Base-by-base conservation (phyloP, 768 basidiomycete genomes). In the Suillus discolor region DNA sequence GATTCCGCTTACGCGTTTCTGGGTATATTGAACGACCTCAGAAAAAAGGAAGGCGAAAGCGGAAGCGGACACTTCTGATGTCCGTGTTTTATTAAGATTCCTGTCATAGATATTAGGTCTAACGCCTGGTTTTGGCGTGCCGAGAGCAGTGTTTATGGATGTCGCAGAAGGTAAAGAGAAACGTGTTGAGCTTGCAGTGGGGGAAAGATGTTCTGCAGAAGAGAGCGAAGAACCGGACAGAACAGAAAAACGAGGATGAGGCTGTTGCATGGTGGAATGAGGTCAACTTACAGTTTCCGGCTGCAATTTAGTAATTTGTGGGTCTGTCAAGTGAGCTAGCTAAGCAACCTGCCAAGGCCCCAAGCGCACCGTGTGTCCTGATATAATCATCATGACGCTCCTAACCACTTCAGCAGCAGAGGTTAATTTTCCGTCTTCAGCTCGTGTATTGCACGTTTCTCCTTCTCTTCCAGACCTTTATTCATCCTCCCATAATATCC, bases 21-120 rank as follows among this genome's bases (percentile, higher is more conserved):
- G 97, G 1, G 94, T 97, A 79, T 99, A 99, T 76, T 96, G 91
- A 2, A 99, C 90, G 15, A 96, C 83, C 79, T 99, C 96, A 5
- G 92, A 92, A 78, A 98, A 96, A 65, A 99, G 83, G 74, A 97
- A 99, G 0, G 91, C 84, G 74, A 94, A 96, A 1, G 95, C 91
- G 3, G 90, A 84, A 6, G 89, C 82, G 18, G 92, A 91, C 61
- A 97, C 93, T 74, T 99, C 97, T 31, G 89, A 79, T 15, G 87
- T 84, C 51, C 93, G 88, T 2, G 93, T 89, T 82, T 96, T 97
- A 82, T 92, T 94, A 70, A 97, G 83, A 57, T 85, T 89, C 65
- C 96, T 85, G 72, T 98, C 97, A 78, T 97, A 94, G 67, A 98
- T 94, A 69, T 85, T 92, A 2, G 91, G 89, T 7, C 91, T 86